Conservation (phyloP, 257 asterid genomes). For the Dorcoceras hygrometricum region DNA sequence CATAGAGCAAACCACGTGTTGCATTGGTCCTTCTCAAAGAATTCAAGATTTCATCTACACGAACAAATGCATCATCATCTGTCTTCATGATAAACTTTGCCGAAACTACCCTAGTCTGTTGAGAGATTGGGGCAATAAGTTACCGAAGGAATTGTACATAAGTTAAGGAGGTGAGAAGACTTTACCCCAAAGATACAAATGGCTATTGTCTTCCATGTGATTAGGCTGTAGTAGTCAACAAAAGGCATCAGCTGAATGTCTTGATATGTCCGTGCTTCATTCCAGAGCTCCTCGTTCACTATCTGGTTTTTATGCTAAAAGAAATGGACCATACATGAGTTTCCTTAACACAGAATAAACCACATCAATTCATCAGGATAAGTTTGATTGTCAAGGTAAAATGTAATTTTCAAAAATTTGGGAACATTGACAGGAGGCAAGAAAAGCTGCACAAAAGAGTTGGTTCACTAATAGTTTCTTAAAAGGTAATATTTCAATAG, state of each 20-base stretch:
- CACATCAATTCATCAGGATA: too few relatives aligned
- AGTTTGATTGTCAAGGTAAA: not conserved
- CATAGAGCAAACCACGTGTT: constrained; percentile 78
- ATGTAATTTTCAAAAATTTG: not conserved
- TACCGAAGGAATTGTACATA: constrained; percentile 21
- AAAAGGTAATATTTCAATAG: not conserved
- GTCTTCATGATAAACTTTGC: constrained; percentile 95
- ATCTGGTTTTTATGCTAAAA: constrained; percentile 94
- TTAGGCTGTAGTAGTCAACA: constrained; percentile 91
- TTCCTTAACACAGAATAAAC: not conserved
- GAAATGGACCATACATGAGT: constrained; percentile 18
- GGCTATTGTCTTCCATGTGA: constrained; percentile 91
- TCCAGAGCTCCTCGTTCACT: constrained; percentile 98
- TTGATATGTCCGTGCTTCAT: constrained; percentile 78
- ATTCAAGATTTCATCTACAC: constrained; percentile 80
- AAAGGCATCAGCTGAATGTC: constrained; percentile 97
- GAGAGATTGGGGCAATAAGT: constrained; percentile 47
- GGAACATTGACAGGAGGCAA: not conserved
- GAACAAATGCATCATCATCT: constrained; percentile 97
- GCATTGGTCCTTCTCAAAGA: constrained; percentile 52
- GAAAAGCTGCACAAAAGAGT: not conserved
- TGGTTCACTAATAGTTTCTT: not conserved
- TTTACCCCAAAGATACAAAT: constrained; percentile 94
- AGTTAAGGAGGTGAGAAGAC: constrained; percentile 35
- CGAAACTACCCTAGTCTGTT: constrained; percentile 79